Evolutionary conservation across 176 grass and related monocot species (phyloP).

Genomic region (Dendrocalamus sinicus): DNA sequence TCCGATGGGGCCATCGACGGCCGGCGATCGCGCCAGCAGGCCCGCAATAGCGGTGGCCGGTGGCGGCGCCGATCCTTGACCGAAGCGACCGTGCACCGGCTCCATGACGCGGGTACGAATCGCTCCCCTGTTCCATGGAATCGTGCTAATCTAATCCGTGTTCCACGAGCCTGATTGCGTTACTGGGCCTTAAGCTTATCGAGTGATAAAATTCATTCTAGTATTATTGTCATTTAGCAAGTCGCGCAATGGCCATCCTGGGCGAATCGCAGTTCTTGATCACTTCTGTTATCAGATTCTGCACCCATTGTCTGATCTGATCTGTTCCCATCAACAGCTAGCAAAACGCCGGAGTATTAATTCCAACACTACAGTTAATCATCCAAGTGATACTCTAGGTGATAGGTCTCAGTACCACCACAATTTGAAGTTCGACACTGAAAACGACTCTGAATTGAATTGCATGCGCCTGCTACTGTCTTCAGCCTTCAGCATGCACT

Average conservation of each 20-base stretch:
- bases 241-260: not conserved
- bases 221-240: not conserved
- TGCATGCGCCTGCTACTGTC: not conserved
- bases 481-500: slow-evolving; percentile 7
- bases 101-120: no score
- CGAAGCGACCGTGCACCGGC: no score
- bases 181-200: no score
- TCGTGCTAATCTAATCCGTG: no score
- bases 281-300: not conserved
- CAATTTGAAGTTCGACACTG: not conserved
- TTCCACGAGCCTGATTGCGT: not conserved
- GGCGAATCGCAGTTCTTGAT: not conserved
- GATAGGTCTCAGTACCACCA: not conserved
- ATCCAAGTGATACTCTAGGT: not conserved
- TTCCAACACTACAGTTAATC: not conserved
- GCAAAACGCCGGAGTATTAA: no score
- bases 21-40: no score
- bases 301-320: not conserved
- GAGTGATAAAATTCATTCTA: no score
- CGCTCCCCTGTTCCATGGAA: no score
- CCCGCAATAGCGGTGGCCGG: no score
- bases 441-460: not conserved
- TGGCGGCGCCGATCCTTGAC: not conserved
- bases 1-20: no score
- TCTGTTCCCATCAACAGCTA: not conserved